Percentiles rank a stretch among this genome's conserved stretches.
These are phyloP conservation scores for Colletotrichum truncatum DNA, from an alignment of 2,329 filamentous ascomycete species.

Conservation along the genomic window DNA sequence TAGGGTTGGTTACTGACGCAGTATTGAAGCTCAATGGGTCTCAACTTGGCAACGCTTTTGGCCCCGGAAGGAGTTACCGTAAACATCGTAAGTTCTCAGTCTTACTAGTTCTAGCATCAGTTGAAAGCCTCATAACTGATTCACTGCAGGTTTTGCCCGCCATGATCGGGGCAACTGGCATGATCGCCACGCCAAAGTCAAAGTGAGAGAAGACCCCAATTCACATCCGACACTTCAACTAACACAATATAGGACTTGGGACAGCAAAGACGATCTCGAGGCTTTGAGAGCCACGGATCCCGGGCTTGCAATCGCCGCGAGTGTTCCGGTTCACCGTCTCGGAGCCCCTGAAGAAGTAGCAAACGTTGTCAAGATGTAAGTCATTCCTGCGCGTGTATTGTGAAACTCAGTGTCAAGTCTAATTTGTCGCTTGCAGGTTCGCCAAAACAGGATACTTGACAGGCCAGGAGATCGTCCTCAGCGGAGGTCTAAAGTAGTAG, in stretches of 20 bases:
- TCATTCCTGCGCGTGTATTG: background rate
- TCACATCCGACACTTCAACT: background rate
- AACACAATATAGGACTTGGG: slow-evolving; percentile 38
- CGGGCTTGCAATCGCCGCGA: slow-evolving; percentile 43
- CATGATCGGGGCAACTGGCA: slow-evolving; percentile 46
- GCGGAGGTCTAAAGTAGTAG: slow-evolving; percentile 36
- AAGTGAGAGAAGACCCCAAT: slow-evolving; percentile 31
- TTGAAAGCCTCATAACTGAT: background rate
- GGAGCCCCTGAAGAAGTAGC: slow-evolving; percentile 45
- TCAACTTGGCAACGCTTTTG: slow-evolving; percentile 43
- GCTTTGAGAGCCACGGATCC: slow-evolving; percentile 39
- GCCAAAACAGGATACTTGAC: slow-evolving; percentile 41
- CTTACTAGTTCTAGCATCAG: background rate
- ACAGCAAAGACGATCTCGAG: slow-evolving; percentile 40
- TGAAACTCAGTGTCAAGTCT: background rate
- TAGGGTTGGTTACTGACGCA: background rate
- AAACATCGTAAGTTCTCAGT: slow-evolving; percentile 39
- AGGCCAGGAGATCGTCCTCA: slow-evolving; percentile 38
- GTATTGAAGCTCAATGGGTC: slow-evolving; percentile 42
- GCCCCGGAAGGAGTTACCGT: slow-evolving; percentile 44
- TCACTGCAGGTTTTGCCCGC: slow-evolving; percentile 42
- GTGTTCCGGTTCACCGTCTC: slow-evolving; percentile 44
- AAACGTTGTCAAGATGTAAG: slow-evolving; percentile 44
- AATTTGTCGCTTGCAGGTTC: slow-evolving; percentile 32
- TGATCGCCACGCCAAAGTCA: slow-evolving; percentile 43